These are phyloP conservation scores for Graphilbum fragrans DNA, from an alignment of 2,329 filamentous ascomycete genomes.

Conservation along the genomic window DNA sequence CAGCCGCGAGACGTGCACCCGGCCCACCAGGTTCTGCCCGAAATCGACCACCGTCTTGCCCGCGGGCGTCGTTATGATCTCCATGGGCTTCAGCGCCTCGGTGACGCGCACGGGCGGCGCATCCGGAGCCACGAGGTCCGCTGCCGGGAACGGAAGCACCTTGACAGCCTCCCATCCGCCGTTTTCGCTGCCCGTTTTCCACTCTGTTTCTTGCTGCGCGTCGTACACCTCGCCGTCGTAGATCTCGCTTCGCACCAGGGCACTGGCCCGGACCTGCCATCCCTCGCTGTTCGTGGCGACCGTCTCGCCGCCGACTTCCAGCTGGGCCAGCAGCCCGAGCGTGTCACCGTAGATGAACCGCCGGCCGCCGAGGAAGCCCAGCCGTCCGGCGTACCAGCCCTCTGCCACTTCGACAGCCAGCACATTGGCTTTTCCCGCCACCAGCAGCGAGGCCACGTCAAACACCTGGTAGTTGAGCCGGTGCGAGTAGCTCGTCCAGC, in stretches of 20 bases:
- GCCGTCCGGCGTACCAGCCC: slow-evolving; percentile 29
- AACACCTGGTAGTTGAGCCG: slow-evolving; percentile 28
- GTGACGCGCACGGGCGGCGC: slow-evolving; percentile 29
- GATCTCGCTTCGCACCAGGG: slow-evolving; percentile 25
- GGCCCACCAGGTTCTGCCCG: slow-evolving; percentile 45
- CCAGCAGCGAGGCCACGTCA: slow-evolving; percentile 22
- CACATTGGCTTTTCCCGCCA: slow-evolving; percentile 16
- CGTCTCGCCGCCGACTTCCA: slow-evolving; percentile 10
- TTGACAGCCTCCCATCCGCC: too few species aligned
- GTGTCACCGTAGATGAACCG: slow-evolving; percentile 11
- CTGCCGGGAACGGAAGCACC: slow-evolving; percentile 16
- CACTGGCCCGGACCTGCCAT: slow-evolving; percentile 13
- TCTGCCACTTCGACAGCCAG: slow-evolving; percentile 28
- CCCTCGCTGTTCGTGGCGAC: neutral
- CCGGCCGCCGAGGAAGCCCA: slow-evolving; percentile 8
- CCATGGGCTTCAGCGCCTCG: slow-evolving; percentile 16
- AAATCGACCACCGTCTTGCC: slow-evolving; percentile 42
- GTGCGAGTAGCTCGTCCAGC: slow-evolving; percentile 28
- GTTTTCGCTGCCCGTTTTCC: too few species aligned
- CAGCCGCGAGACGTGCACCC: slow-evolving; percentile 21
- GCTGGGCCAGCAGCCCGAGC: slow-evolving; percentile 9
- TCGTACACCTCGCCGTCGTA: slow-evolving; percentile 43
- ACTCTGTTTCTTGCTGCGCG: slow-evolving; percentile 13
- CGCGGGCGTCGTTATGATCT: slow-evolving; percentile 19
- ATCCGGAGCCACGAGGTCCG: slow-evolving; percentile 25